Evolutionary conservation across 2,329 filamentous ascomycete species (phyloP), one percentile per base, ranked within the genome.

Genomic region (Fusarium pininemorale): DNA sequence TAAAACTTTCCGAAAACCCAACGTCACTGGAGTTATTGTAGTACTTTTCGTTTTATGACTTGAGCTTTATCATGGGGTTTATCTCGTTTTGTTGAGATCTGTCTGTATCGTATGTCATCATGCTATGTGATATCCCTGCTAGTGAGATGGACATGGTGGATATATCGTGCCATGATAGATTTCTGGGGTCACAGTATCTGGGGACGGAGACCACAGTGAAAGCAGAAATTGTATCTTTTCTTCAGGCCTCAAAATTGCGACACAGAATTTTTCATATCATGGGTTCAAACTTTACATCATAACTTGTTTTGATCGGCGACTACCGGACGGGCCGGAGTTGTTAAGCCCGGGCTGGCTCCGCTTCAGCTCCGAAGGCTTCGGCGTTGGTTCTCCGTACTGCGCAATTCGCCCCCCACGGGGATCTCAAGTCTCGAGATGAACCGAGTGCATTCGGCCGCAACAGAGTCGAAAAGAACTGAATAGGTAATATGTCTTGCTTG

Each of bases 281-380:
- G 54, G 39, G 58, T 68, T 37, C 45, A 28, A 30, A 28, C 24
- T 20, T 53, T 44, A 6, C 30, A 48, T 58, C 53, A 47, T 51
- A 50, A 57, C 26, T 44, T 66, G 65, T 30, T 30, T 63, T 18
- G 39, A 57, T 58, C 64, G 56, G 63, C 38, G n/a, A 54, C 39
- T 63, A 24, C 63, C 74, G 74, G 72, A 74, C 69, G 26, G 35
- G 41, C 54, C 72, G 72, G 74, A 67, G 38, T 47, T 38, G 53
- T 16, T 32, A 72, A 61, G 48, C 44, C 74, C 62, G 65, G 60
- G 18, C 18, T 47, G 48, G 58, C 66, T 71, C 74, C 74, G 67
- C 61, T 45, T 61, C 66, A 78, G 66, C 74, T 77, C 75, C 75
- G 75, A 66, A 47, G 7, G 6, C 37, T 59, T 69, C 72, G 71